Base-by-base conservation (phyloP, 352 stramenopile species). In the Globisporangium spinosum region DNA sequence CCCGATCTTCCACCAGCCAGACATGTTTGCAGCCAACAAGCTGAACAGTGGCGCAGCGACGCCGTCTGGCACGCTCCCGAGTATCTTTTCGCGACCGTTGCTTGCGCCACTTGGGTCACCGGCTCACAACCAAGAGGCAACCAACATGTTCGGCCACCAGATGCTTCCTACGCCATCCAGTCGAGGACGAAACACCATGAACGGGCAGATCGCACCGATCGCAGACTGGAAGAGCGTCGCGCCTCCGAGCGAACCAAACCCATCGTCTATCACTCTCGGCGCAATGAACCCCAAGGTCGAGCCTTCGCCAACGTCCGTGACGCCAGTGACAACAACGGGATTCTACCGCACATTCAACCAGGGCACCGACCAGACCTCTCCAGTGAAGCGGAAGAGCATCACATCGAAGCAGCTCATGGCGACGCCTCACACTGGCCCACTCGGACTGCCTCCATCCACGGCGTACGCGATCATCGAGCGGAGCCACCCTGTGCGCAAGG, bases 341-440 rank as follows among this genome's bases (percentile, higher is more conserved):
- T 87, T 76, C 62, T 87, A 85, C 59, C 68, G 74, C 17, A 70
- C 73, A 17, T 81, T 82, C 62, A 45, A 55, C 22, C 59, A 54
- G 20, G 72, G 54, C 32, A 73, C 45, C 23, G 72, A 70, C 15
- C 75, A 80, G 65, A 70, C 77, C 56, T 91, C 85, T 12, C 82
- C 85, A 9, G 71, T 87, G 34, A 94, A 94, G 72, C 80, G 82
- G 43, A 91, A 90, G 75, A 89, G 80, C 68, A 89, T 94, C 68
- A 87, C 83, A 51, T 80, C 82, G 45, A 90, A 92, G 73, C 82
- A 93, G 68, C 62, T 88, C 59, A 74, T 85, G 45, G 77, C 79
- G 13, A 77, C 76, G 17, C 74, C 76, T 23, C 78, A 74, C 27
- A 68, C 75, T 0, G 75, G 71, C 4, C 67, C 76, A 0, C 67